Conservation (phyloP, 352 stramenopile species). For the Phytophthora cactorum region DNA sequence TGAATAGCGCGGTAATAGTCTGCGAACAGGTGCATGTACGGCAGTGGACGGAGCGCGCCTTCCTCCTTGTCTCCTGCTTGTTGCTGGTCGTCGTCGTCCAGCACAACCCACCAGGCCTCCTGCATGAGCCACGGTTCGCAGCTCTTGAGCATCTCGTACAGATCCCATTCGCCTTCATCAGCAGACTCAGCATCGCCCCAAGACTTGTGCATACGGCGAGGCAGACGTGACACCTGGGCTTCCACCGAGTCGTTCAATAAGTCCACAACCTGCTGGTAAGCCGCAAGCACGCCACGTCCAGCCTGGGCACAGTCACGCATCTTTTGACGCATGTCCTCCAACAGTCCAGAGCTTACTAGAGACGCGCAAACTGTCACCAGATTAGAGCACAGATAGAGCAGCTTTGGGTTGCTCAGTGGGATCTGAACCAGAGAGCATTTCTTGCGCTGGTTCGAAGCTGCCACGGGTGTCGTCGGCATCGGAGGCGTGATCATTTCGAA, state of each 20-base stretch:
- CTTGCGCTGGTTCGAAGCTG: slow-evolving; percentile 21
- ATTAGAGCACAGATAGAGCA: slow-evolving; percentile 62
- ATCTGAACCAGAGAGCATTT: slow-evolving; percentile 58
- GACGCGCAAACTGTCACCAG: slow-evolving; percentile 57
- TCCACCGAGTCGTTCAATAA: slow-evolving; percentile 57
- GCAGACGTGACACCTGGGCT: slow-evolving; percentile 46
- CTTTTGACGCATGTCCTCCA: slow-evolving; percentile 56
- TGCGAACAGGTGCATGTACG: slow-evolving; percentile 53
- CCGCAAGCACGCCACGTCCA: slow-evolving; percentile 42
- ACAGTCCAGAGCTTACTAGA: slow-evolving; percentile 41
- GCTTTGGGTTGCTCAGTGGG: slow-evolving; percentile 63
- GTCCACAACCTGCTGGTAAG: slow-evolving; percentile 55
- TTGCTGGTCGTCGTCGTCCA: slow-evolving; percentile 49
- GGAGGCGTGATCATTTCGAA: slow-evolving; percentile 66
- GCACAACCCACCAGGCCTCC: slow-evolving; percentile 60
- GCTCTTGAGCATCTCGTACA: slow-evolving; percentile 69
- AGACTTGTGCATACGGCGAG: slow-evolving; percentile 48
- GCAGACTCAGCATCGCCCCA: slow-evolving; percentile 44
- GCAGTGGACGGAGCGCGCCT: slow-evolving; percentile 42
- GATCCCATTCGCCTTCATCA: slow-evolving; percentile 53
- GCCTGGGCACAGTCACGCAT: slow-evolving; percentile 53
- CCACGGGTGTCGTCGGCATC: slow-evolving; percentile 21
- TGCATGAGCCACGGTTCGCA: slow-evolving; percentile 60
- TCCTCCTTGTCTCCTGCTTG: slow-evolving; percentile 44
- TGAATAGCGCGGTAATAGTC: slow-evolving; percentile 58